Base-by-base conservation (phyloP, 495 filamentous ascomycete genomes). In the Tetracladium marchalianum region DNA sequence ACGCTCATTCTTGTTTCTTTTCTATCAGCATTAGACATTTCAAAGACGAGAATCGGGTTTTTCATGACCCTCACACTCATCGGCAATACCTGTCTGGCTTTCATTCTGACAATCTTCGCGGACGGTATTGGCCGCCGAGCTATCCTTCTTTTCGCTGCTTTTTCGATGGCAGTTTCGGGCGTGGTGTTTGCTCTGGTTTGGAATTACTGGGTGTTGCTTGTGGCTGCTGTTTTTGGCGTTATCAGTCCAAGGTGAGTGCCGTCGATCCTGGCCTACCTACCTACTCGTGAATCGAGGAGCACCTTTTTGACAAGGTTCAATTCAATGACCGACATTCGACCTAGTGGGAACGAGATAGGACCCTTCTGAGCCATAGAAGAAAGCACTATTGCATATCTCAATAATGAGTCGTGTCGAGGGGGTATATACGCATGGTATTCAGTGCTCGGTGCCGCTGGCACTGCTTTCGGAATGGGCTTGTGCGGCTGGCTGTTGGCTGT, bases 301-400 rank as follows among this genome's bases (percentile, higher is more conserved):
- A 4, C 9, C 17, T 15, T 19, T 39, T 48, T 51, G 39, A 55
- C 37, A 31, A 4, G 31, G 2, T 37, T 8, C 3, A 2, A 13
- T 40, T 8, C 3, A 2, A 13, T 40, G 11, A 9, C 31, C 7
- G 17, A 11, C 17, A 12, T 16, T n/a, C 4, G 16, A 43, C 8
- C 22, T 40, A 82, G 81, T 63, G 84, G 84, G 4, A 85, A 81
- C 53, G 84, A 89, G 55, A 86, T 87, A 43, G 83, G 83, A 0
- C 85, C 85, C 0, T 93, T 92, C 62, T 75, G 83, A 39, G 86
- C 85, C 15, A 77, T 90, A n/a, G 87, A 94, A 58, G 87, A 92
- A 63, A 84, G 81, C 11, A 82, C 82, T 2, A 59, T 90, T 11
- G 82, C 86, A 5, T 84, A 90, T 49, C 70, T 93, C 13, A 84